These are phyloP conservation scores for Epichloe elymi DNA, from an alignment of 2,329 filamentous ascomycete species.

Conservation along the genomic window DNA sequence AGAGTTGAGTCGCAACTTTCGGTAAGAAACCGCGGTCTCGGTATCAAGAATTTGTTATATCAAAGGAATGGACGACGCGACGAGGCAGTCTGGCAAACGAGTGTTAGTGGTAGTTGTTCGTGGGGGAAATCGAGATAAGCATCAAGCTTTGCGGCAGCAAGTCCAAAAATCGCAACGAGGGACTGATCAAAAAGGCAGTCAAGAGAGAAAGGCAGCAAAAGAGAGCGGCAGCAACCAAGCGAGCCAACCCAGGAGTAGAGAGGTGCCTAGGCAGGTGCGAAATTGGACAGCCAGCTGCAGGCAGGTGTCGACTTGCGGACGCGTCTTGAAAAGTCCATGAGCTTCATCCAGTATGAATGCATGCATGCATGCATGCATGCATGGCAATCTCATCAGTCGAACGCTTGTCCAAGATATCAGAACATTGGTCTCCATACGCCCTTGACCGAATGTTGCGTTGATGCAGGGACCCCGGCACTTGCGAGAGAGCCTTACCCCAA, in stretches of 20 bases:
- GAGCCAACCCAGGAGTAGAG: neutral
- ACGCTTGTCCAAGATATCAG: too few relatives aligned
- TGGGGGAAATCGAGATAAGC: too few relatives aligned
- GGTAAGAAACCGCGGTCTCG: neutral
- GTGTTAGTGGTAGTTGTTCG: conserved; percentile 8
- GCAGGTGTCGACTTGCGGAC: neutral
- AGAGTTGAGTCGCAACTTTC: neutral
- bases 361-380: too few relatives aligned
- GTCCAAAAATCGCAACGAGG: neutral
- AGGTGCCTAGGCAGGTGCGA: neutral
- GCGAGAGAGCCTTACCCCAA: neutral
- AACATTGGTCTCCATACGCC: too few relatives aligned
- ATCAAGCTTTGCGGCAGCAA: neutral
- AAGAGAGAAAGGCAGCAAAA: neutral
- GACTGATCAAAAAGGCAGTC: neutral
- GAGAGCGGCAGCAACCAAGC: neutral
- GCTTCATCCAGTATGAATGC: too few relatives aligned
- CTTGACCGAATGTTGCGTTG: neutral
- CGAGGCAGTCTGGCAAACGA: conserved; percentile 18
- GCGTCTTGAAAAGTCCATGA: neutral
- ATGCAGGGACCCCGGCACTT: neutral
- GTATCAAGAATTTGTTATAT: neutral
- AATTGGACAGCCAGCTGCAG: neutral
- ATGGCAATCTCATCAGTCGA: too few relatives aligned
- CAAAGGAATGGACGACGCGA: conserved; percentile 23